Conservation (phyloP, 108 stramenopile genomes). For the Cyclotella distinguenda region DNA sequence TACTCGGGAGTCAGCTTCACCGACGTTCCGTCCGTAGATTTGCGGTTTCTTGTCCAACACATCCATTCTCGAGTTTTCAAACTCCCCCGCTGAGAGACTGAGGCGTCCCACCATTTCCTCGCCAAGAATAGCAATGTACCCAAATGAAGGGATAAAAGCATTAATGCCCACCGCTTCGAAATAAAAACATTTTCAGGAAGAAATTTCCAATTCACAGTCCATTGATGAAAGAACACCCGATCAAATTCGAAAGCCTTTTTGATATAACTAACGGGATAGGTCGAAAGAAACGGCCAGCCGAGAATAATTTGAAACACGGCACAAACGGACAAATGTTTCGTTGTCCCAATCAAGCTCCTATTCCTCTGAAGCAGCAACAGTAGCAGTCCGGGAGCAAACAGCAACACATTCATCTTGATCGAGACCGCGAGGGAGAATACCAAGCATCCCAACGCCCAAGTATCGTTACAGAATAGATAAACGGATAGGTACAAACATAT, state of each 20-base stretch:
- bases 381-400: conserved; percentile 94
- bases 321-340: conserved; percentile 59
- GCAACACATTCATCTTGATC: conserved; percentile 97
- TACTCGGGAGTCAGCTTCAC: conserved; percentile 54
- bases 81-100: conserved; percentile 23
- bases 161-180: conserved; percentile 61
- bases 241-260: conserved; percentile 95
- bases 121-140: conserved; percentile 57
- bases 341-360: conserved; percentile 39
- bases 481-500: conserved; percentile 77
- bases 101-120: conserved; percentile 55
- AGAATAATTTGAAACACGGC: conserved; percentile 80
- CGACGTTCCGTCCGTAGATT: background rate
- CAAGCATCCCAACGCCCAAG: conserved; percentile 84
- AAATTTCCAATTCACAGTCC: conserved; percentile 98
- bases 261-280: conserved; percentile 88
- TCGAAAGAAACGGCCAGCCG: conserved; percentile 90
- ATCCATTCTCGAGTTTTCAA: conserved; percentile 26
- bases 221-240: conserved; percentile 94
- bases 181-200: conserved; percentile 87
- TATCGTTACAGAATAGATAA: conserved; percentile 56
- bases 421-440: conserved; percentile 91
- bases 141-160: conserved; percentile 65
- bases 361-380: conserved; percentile 79
- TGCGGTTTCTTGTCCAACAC: conserved; percentile 24